Evolutionary conservation across 2,329 filamentous ascomycete species (phyloP), one percentile per base, ranked within the genome.

Genomic region (Aspergillus brasiliensis): DNA sequence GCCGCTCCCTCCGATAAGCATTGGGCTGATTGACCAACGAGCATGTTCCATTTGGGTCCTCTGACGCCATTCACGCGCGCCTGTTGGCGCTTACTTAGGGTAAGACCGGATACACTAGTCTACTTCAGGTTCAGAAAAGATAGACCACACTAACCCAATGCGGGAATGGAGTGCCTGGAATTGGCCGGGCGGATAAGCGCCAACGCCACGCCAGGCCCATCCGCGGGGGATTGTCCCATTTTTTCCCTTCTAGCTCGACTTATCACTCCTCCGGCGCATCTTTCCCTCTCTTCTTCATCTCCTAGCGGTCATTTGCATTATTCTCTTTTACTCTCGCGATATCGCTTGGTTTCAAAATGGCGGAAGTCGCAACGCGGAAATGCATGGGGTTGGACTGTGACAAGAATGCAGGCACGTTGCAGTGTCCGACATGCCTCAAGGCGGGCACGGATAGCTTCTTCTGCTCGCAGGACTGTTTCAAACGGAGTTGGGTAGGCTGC

Each of bases 381-480:
- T 99, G 95, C 75, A 82, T 89, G 57, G 91, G 95, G 51, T 83
- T 83, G 60, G 91, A 96, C 76, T 99, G 95, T 82, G 83, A 85
- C 42, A 97, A 97, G 65, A 89, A 94, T 65, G 93, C 93, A 59
- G 89, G 91, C 62, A 83, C 88, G 56, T 81, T 99, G 49, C 93
- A 98, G 77, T 99, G 95, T 78, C 95, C 95, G 57, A 98, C 91
- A 52, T 99, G 95, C 76, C 84, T 97, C 71, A 97, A 97, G 80
- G 82, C 93, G 47, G 91, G 90, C 56, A 89, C 93, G 74, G 91
- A 95, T 72, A 96, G 92, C 81, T 97, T 88, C 80, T 99, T 98
- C 81, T 99, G 95, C 82, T 92, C 92, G 27, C 95, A 99, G 78
- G 95, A 98, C 70, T 99, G 95, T 83, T 99, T 99, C 81, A 98